Conservation (phyloP, 371 early-diverging fungal species). For the Catenaria anguillulae region DNA sequence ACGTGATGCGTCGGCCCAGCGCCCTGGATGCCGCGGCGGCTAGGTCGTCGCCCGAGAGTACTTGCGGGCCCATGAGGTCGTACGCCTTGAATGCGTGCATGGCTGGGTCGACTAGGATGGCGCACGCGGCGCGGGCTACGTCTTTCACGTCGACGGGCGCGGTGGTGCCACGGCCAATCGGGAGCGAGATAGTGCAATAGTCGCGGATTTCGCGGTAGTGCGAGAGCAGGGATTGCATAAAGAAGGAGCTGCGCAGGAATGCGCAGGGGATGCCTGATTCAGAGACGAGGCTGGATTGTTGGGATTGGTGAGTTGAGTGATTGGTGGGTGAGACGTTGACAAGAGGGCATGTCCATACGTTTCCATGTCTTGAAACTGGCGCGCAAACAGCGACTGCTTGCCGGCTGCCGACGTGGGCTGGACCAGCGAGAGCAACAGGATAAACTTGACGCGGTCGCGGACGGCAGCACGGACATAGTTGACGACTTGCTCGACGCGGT, state of each 20-base stretch:
- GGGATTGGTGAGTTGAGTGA: not conserved
- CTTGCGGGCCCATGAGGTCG: conserved; percentile 3
- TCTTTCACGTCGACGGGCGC: not conserved
- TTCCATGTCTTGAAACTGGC: conserved; percentile 6
- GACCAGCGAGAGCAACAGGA: conserved; percentile 5
- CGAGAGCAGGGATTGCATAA: not conserved
- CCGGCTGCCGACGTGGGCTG: not conserved
- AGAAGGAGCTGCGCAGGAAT: conserved; percentile 6
- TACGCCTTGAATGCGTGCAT: conserved; percentile 1
- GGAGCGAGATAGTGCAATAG: not conserved
- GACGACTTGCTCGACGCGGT: conserved; percentile 7
- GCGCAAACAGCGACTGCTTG: not conserved
- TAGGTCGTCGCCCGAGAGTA: not conserved
- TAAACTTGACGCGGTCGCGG: conserved; percentile 3
- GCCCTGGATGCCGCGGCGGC: not conserved
- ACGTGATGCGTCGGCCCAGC: not conserved
- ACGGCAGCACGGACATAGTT: not conserved
- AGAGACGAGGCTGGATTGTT: not conserved
- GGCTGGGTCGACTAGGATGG: not conserved
- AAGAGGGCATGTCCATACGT: not conserved
- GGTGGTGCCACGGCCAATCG: not conserved
- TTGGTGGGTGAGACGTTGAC: too few relatives aligned
- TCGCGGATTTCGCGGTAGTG: not conserved
- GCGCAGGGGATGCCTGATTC: conserved; percentile 6
- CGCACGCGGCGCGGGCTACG: conserved; percentile 5